A percentile compares a stretch with the other conserved stretches of the same genome.
Conservation (phyloP, 1,284 basidiomycete species). For the Ceratobasidium papillatum region DNA sequence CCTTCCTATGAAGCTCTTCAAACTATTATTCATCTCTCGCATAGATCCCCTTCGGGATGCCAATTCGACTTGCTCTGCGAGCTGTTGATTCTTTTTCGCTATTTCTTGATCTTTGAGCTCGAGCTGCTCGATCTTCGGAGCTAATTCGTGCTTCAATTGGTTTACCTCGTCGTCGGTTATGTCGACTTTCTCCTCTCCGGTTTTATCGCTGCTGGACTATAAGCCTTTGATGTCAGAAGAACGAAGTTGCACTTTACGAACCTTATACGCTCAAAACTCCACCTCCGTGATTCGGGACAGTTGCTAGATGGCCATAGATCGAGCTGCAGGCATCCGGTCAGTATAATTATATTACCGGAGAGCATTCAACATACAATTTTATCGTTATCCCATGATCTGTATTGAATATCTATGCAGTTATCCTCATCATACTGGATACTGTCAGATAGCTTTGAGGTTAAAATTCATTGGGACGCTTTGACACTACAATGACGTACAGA, state of each 20-base stretch:
- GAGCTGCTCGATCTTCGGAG: neutral
- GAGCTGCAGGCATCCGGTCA: neutral
- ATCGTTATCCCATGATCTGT: neutral
- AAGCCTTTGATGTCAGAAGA: neutral
- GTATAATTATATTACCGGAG: neutral
- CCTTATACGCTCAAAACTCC: slow-evolving; percentile 7
- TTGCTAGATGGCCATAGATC: neutral
- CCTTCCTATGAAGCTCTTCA: neutral
- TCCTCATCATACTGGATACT: slow-evolving; percentile 7
- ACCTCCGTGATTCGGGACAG: neutral
- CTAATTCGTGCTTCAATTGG: neutral
- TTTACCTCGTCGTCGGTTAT: neutral
- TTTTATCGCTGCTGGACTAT: neutral
- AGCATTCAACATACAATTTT: neutral
- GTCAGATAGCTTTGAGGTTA: neutral
- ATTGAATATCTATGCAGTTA: neutral
- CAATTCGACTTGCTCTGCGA: neutral
- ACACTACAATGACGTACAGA: neutral
- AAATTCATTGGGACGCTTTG: neutral
- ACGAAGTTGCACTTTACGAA: neutral
- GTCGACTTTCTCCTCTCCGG: slow-evolving; percentile 11
- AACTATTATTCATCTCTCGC: neutral
- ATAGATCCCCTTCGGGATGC: neutral
- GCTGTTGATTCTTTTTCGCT: neutral
- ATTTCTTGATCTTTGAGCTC: slow-evolving; percentile 7